Base-by-base conservation (phyloP, 495 filamentous ascomycete species). In the Penicillium ucsense region DNA sequence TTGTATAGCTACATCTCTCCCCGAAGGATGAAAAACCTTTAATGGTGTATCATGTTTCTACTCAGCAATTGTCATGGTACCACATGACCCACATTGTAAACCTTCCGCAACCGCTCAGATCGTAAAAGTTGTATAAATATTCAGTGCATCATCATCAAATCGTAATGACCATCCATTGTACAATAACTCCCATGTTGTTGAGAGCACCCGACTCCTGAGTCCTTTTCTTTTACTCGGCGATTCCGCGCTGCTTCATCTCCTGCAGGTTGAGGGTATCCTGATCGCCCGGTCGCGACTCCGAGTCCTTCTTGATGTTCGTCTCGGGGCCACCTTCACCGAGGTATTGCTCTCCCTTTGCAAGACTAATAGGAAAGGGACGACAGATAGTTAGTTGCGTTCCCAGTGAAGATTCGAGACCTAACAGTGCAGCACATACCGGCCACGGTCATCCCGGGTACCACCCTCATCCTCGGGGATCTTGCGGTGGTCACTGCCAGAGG, bases 301-400 rank as follows among this genome's bases (percentile, higher is more conserved):
- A 63, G 7, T 65, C 46, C 6, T 54, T 54, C 48, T 62, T 60
- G 38, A 62, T 53, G 35, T 78, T 74, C 43, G 74, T 72, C 51
- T 77, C 75, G 0, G 75, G 76, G 10, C 75, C 76, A 10, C 75
- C 76, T 0, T 44, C 4, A 11, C 78, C 78, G 33, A 76, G 65
- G 55, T 70, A 81, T 27, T 78, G 65, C 28, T 59, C 47, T 7
- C 74, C 75, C 34, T 68, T 67, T 10, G 70, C 66, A 20, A 68
- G 55, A 61, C 65, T 72, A 34, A 6, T 8, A 9, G 6, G 42
- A 28, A 30, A 29, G 43, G 29, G 6, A 27, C 45, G 33, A 38
- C 20, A 20, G 31, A 32, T 36, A 3, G 35, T 58, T 42, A 50
- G 39, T 3, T 35, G 31, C 5, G 11, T 44, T n/a, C 11, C 5